Evolutionary conservation across 1,139 yeast genomes (phyloP).

Genomic region (Taphrina deformans): DNA sequence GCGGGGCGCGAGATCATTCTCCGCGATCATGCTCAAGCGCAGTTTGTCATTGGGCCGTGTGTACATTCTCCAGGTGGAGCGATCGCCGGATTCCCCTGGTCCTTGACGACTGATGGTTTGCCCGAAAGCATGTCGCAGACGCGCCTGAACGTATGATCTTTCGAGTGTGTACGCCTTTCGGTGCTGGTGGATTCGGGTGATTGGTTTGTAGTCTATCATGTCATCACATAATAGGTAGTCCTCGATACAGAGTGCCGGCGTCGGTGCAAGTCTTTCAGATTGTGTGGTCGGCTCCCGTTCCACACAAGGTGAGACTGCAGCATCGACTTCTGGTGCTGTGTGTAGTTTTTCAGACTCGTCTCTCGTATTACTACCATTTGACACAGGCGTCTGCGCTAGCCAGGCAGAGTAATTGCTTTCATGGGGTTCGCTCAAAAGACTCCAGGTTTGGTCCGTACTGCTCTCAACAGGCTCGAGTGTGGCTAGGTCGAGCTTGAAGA

Average conservation of each 20-base stretch:
- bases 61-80: neutral
- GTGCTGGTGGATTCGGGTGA: neutral
- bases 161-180: neutral
- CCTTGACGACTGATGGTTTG: neutral
- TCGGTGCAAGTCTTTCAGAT: neutral
- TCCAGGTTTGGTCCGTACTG: neutral
- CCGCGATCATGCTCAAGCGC: neutral
- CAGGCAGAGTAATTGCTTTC: neutral
- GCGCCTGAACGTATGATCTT: neutral
- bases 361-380: no score
- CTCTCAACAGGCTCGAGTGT: neutral
- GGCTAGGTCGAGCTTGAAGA: neutral
- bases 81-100: neutral
- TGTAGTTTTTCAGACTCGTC: neutral
- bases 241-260: neutral
- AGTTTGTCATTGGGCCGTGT: neutral
- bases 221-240: neutral
- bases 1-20: neutral
- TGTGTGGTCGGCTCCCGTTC: neutral
- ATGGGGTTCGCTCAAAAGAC: neutral
- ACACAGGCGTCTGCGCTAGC: no score
- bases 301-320: neutral
- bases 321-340: neutral
- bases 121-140: neutral
- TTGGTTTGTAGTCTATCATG: neutral